A percentile compares a stretch with the other conserved stretches of the same genome.
These are phyloP conservation scores for Diaporthe velutina DNA, from an alignment of 2,329 filamentous ascomycete genomes.

Conservation along the genomic window DNA sequence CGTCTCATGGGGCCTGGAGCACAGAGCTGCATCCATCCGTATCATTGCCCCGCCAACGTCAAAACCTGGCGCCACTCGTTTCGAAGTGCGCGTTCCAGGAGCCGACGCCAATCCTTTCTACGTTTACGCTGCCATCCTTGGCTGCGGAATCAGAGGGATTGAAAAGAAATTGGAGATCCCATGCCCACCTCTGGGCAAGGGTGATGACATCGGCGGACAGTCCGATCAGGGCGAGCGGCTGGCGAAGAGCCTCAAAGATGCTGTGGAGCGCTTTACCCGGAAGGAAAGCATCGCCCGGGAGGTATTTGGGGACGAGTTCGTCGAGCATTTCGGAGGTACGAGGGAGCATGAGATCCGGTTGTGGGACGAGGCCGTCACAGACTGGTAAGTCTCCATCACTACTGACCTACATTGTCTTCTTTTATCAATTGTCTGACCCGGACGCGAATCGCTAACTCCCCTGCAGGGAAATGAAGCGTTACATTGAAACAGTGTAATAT, in stretches of 20 bases:
- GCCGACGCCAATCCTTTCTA: slow-evolving; percentile 92
- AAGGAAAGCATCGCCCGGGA: slow-evolving; percentile 90
- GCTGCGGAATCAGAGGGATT: slow-evolving; percentile 89
- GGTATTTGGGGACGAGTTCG: slow-evolving; percentile 94
- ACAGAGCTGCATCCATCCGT: slow-evolving; percentile 91
- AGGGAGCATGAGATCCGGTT: slow-evolving; percentile 90
- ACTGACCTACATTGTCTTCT: neutral
- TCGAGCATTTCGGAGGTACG: slow-evolving; percentile 94
- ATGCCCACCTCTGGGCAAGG: slow-evolving; percentile 85
- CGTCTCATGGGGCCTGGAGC: slow-evolving; percentile 96
- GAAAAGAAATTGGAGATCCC: slow-evolving; percentile 91
- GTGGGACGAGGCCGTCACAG: slow-evolving; percentile 97
- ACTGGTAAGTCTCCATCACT: slow-evolving; percentile 78
- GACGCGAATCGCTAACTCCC: slow-evolving; percentile 12
- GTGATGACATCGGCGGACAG: slow-evolving; percentile 81
- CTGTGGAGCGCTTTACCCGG: slow-evolving; percentile 81
- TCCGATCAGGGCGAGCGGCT: slow-evolving; percentile 81
- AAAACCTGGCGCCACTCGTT: slow-evolving; percentile 86
- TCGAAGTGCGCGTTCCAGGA: slow-evolving; percentile 94
- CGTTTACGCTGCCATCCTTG: slow-evolving; percentile 88
- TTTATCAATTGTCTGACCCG: neutral
- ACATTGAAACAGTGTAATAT: slow-evolving; percentile 79
- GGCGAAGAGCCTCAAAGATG: slow-evolving; percentile 88
- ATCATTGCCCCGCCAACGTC: slow-evolving; percentile 90
- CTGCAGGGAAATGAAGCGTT: slow-evolving; percentile 79